These are phyloP conservation scores for Otatea glauca DNA, from an alignment of 176 grass and related monocot genomes.

Conservation along the genomic window DNA sequence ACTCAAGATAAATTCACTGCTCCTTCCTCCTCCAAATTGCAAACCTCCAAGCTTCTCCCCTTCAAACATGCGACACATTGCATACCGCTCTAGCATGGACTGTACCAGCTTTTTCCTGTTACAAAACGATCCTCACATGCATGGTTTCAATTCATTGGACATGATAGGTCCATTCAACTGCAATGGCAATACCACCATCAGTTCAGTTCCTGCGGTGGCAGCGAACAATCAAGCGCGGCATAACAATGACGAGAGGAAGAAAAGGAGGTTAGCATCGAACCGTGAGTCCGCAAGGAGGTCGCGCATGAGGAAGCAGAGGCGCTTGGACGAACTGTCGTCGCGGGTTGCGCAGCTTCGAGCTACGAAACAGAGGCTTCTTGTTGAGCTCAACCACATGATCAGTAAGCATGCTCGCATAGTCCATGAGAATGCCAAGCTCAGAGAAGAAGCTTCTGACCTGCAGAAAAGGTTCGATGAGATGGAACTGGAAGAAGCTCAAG, in stretches of 20 bases:
- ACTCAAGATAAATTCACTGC: not conserved
- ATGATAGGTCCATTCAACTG: slow-evolving; percentile 28
- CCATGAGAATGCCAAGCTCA: slow-evolving; percentile 64
- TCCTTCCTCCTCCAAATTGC: slow-evolving; percentile 25
- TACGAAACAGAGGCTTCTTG: slow-evolving; percentile 61
- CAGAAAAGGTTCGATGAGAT: slow-evolving; percentile 55
- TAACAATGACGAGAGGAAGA: slow-evolving; percentile 63
- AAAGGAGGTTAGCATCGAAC: slow-evolving; percentile 77
- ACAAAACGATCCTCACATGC: slow-evolving; percentile 11
- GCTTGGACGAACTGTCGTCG: slow-evolving; percentile 61
- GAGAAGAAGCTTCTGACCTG: slow-evolving; percentile 60
- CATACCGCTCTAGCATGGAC: slow-evolving; percentile 34
- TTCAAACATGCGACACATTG: slow-evolving; percentile 48
- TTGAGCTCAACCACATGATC: slow-evolving; percentile 70
- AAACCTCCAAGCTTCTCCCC: not conserved
- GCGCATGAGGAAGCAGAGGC: slow-evolving; percentile 82
- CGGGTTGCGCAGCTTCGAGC: slow-evolving; percentile 60
- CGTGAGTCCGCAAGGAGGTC: slow-evolving; percentile 81
- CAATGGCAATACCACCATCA: slow-evolving; percentile 9
- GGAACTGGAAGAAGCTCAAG: slow-evolving; percentile 26
- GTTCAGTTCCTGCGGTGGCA: not conserved
- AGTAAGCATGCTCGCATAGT: slow-evolving; percentile 36
- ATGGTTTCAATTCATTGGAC: slow-evolving; percentile 20
- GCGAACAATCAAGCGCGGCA: not conserved
- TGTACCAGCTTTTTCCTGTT: slow-evolving; percentile 32